Evolutionary conservation across 257 asterid species (phyloP), one percentile per base, ranked within the genome.

Genomic region (Ligustrum vulgare): DNA sequence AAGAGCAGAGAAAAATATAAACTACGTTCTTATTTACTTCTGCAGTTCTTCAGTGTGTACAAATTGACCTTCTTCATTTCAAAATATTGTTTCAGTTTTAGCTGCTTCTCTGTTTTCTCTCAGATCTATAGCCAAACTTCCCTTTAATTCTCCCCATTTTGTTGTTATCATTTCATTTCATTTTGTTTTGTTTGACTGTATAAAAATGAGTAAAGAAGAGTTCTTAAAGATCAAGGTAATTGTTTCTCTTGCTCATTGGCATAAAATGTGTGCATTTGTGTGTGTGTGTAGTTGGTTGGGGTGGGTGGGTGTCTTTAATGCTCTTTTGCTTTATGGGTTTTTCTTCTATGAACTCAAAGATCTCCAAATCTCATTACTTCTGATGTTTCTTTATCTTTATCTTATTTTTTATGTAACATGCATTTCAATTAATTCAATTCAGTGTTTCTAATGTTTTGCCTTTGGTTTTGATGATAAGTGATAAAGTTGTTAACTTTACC

Each of bases 151-250:
- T 33, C 74, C 65, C 54, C 67, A 13, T 77, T 76, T 2, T 77
- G 66, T 25, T 68, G 79, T 35, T 69, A 43, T 71, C 63, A 74
- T 34, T 32, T 70, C 72, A 66, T 62, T 39, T 58, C 68, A 70
- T 71, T 78, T 28, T 77, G 12, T 71, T 78, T 28, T 77, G 12
- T 69, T 62, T 72, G 69, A 36, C 83, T 51, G 82, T 67, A 33
- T 70, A 73, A 80, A n/a, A 75, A 93, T 93, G 98, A 88, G 96
- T 89, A 93, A 91, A 83, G 98, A 91, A 78, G 98, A 93, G 91
- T 87, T 90, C 85, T 79, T 93, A 93, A 93, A 93, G 96, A 89
- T 90, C 96, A 89, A 93, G 98, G 98, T 93, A 65, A 79, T 72
- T 51, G 11, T 65, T 70, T 71, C 25, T 79, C 70, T 58, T 43